Base-by-base conservation (phyloP, 1,139 yeast species). In the Lodderomyces margitis region DNA sequence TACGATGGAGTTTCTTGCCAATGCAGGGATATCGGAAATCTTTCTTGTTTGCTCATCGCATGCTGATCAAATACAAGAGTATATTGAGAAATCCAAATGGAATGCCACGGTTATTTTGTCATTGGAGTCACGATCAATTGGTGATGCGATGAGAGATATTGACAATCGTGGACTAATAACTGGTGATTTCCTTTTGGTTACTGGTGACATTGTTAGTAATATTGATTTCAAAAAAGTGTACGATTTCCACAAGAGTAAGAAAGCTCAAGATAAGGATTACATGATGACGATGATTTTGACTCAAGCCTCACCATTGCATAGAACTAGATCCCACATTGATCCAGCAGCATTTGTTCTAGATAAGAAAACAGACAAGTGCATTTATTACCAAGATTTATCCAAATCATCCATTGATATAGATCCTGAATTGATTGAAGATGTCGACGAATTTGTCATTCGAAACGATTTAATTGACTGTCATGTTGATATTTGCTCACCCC, bases 381-480 rank as follows among this genome's bases (percentile, higher is more conserved):
- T 92, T 40, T 86, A 85, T 56, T 92, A 89, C 62, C 94, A 88
- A 56, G 81, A 78, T 41, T 75, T 83, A 34, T 87, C 88, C 1
- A 70, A 72, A 49, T 55, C 78, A 11, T 59, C 75, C n/a, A 74
- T 91, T 24, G 74, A 78, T 45, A 78, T 92, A 39, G 98, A 92
- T 57, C 87, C 95, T 0, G 96, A 88, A 58, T 71, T 92, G 40
- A 71, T 91, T 51, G 89, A 84, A 49, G 84, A 79, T 46, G 82
- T 85, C 34, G 70, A 63, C 25, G 89, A 85, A 46, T 80, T 92
- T 51, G 77, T 79, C 10, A 71, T 92, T 45, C 78, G 96, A 58
- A 94, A 92, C 59, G 98, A 92, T 62, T 75, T 92, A 51, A 89
- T 94, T 48, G 99, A 92, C 66, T 92, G 98, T 62, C 94, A 87